phyloP scores from a whole-genome alignment of 2,329 filamentous ascomycete species.

The Lachnellula hyalina region DNA sequence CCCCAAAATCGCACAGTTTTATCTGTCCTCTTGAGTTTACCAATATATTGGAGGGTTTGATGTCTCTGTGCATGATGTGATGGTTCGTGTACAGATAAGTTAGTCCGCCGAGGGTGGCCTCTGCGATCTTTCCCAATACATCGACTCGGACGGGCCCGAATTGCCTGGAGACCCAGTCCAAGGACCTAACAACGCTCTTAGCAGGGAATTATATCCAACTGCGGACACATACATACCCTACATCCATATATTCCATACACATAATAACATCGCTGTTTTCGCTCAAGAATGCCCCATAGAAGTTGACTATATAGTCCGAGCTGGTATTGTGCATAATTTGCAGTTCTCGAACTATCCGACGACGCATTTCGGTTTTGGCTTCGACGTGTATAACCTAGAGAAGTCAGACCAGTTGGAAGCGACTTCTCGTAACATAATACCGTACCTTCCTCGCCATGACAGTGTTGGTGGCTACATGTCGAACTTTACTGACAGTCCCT shows the following conservation, averaged over 20 bases:
- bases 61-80: conserved; percentile 98
- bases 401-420: background rate
- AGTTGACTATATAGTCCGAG: conserved; percentile 93
- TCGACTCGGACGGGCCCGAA: conserved; percentile 95
- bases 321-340: conserved; percentile 99
- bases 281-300: conserved; percentile 96
- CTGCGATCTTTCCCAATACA: conserved; percentile 94
- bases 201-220: conserved; percentile 25
- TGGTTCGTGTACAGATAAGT: conserved; percentile 94
- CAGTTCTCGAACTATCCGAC: conserved; percentile 92
- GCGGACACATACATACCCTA: conserved; percentile 62
- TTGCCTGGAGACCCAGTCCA: conserved; percentile 89
- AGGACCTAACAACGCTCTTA: conserved; percentile 52
- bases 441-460: conserved; percentile 95
- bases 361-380: conserved; percentile 93
- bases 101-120: conserved; percentile 86
- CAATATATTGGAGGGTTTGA: conserved; percentile 96
- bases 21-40: conserved; percentile 92
- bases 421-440: background rate
- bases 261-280: conserved; percentile 97
- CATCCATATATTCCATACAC: conserved; percentile 99
- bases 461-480: conserved; percentile 88
- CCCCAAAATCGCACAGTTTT: conserved; percentile 97
- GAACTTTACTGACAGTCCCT: conserved; percentile 96
- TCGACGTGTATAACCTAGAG: conserved; percentile 91